These are phyloP conservation scores for Alisma plantagoaquatica DNA, from an alignment of 106 monocot genomes.

Conservation along the genomic window DNA sequence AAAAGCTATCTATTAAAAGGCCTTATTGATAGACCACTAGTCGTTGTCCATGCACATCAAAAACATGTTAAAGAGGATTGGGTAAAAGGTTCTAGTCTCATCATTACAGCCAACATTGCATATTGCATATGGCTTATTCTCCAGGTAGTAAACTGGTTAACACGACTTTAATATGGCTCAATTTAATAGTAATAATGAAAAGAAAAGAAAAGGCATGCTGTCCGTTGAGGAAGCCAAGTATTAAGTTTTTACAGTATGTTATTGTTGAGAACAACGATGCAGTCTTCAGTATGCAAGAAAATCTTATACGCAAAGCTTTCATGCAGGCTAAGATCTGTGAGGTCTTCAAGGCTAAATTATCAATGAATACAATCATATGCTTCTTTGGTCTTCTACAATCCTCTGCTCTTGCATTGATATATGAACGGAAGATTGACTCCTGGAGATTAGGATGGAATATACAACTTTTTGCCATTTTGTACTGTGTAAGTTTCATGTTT, in stretches of 20 bases:
- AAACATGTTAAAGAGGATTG: slow-evolving; percentile 19
- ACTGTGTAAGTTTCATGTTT: slow-evolving; percentile 27
- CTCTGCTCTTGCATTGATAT: slow-evolving; percentile 29
- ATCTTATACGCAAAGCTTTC: too few species aligned
- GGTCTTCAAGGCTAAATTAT: slow-evolving; percentile 34
- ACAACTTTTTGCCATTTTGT: slow-evolving; percentile 31
- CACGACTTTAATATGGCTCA: too few species aligned
- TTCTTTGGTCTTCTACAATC: slow-evolving; percentile 45
- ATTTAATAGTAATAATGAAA: too few species aligned
- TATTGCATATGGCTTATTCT: slow-evolving; percentile 47
- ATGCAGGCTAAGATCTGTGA: slow-evolving; percentile 34
- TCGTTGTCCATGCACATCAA: slow-evolving; percentile 11
- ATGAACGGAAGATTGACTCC: slow-evolving; percentile 27
- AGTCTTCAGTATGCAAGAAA: too few species aligned
- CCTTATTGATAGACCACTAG: slow-evolving; percentile 22
- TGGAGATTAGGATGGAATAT: slow-evolving; percentile 45
- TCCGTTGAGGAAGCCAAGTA: too few species aligned
- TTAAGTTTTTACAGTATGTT: too few species aligned
- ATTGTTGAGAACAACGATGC: too few species aligned
- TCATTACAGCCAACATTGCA: slow-evolving; percentile 21
- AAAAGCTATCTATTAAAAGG: slow-evolving; percentile 28
- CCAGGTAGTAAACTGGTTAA: too few species aligned
- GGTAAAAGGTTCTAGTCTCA: slow-evolving; percentile 40
- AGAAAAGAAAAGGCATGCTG: too few species aligned
- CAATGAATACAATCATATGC: slow-evolving; percentile 37